phyloP scores from a whole-genome alignment of 106 monocot species.

The Cymbidium sinense region DNA sequence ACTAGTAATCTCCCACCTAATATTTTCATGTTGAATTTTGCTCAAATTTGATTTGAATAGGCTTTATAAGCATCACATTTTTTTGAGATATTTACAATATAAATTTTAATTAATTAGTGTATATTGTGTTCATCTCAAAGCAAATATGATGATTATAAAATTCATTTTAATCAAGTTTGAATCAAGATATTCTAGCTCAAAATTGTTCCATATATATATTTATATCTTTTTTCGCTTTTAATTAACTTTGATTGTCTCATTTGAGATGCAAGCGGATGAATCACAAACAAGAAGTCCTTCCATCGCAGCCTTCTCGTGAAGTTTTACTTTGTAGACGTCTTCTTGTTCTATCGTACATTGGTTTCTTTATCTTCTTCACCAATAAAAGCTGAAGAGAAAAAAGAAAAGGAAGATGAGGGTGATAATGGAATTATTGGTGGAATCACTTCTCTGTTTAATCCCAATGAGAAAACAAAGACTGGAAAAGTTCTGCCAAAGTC shows the following conservation, averaged over 20 bases:
- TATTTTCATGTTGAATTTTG: not conserved
- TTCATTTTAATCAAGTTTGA: too few relatives aligned
- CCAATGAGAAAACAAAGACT: slow-evolving; percentile 81
- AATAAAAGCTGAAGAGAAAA: slow-evolving; percentile 50
- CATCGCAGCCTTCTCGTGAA: slow-evolving; percentile 9
- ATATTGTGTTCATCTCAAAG: too few relatives aligned
- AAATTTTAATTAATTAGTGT: too few relatives aligned
- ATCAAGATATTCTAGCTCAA: too few relatives aligned
- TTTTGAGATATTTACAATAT: too few relatives aligned
- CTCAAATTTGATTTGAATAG: not conserved
- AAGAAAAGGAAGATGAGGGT: slow-evolving; percentile 21
- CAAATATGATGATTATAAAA: too few relatives aligned
- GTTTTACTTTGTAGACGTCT: slow-evolving; percentile 29
- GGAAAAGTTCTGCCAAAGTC: slow-evolving; percentile 87
- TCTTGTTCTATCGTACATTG: slow-evolving; percentile 19
- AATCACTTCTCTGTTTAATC: slow-evolving; percentile 72
- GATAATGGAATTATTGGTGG: slow-evolving; percentile 40
- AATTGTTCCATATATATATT: too few relatives aligned
- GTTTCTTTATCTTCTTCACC: slow-evolving; percentile 20
- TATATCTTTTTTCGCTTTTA: not conserved
- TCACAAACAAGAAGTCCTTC: slow-evolving; percentile 10
- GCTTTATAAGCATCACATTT: not conserved
- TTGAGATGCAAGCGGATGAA: slow-evolving; percentile 33
- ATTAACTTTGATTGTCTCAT: not conserved
- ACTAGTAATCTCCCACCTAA: slow-evolving; percentile 21